These are phyloP conservation scores for Alternaria metachromatica DNA, from an alignment of 2,329 filamentous ascomycete genomes.

Conservation along the genomic window DNA sequence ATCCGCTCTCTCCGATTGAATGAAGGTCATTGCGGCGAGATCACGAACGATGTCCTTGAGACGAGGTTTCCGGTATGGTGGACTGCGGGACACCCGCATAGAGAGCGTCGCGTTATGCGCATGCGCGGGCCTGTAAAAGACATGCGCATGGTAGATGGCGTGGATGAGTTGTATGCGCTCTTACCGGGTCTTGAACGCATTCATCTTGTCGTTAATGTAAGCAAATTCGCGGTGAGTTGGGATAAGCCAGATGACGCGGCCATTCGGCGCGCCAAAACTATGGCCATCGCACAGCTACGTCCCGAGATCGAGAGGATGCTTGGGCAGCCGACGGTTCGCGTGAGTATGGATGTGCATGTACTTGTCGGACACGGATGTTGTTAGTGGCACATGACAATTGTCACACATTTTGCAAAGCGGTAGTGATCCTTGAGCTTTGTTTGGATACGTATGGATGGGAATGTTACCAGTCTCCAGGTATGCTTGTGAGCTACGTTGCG, in stretches of 20 bases:
- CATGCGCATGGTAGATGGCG: not conserved
- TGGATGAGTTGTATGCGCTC: not conserved
- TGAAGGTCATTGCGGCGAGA: not conserved
- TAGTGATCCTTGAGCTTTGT: not conserved
- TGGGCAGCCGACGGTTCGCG: not conserved
- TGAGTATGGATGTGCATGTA: not conserved
- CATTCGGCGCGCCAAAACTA: not conserved
- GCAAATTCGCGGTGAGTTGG: not conserved
- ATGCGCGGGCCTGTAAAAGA: not conserved
- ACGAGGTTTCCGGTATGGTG: not conserved
- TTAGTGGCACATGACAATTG: not conserved
- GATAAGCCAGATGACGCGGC: not conserved
- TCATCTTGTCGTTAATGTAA: not conserved
- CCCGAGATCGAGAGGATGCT: not conserved
- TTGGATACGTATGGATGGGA: no score
- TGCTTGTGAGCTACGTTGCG: rapidly evolving
- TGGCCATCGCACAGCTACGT: not conserved
- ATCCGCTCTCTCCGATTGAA: not conserved
- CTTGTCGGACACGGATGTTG: not conserved
- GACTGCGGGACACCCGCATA: not conserved
- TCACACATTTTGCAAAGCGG: not conserved
- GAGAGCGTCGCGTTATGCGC: not conserved
- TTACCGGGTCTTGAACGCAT: not conserved
- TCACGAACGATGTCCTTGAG: not conserved
- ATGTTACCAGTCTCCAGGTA: not conserved